phyloP scores from a whole-genome alignment of 1,139 yeast species.

The Lodderomyces orthopsilosis region DNA sequence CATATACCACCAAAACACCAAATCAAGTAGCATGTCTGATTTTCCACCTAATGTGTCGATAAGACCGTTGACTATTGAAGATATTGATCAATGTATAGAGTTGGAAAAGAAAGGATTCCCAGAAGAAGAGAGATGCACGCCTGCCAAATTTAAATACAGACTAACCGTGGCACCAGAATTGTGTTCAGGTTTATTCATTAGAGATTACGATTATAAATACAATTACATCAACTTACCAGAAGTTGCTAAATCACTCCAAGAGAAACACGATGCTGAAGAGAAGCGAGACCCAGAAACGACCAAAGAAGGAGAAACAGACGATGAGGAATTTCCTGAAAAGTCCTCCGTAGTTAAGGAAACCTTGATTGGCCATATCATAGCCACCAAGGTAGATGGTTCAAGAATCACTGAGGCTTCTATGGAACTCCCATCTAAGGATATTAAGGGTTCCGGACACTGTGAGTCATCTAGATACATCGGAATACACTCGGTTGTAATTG shows the following conservation, averaged over 20 bases:
- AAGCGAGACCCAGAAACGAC: constrained; percentile 17
- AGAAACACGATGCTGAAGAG: constrained; percentile 22
- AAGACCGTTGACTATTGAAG: constrained; percentile 75
- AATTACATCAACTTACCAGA: constrained; percentile 46
- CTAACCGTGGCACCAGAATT: constrained; percentile 84
- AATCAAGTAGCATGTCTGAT: constrained; percentile 34
- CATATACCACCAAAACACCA: background rate
- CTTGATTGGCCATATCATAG: constrained; percentile 80
- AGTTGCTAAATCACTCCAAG: constrained; percentile 36
- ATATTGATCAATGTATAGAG: constrained; percentile 55
- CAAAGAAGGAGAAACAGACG: constrained; percentile 29
- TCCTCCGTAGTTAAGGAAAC: constrained; percentile 60
- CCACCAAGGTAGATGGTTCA: constrained; percentile 62
- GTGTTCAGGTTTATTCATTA: constrained; percentile 79
- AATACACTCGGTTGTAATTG: constrained; percentile 77
- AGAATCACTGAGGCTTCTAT: constrained; percentile 64
- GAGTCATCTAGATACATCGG: constrained; percentile 77
- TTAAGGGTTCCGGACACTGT: constrained; percentile 70
- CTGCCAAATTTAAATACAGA: constrained; percentile 65
- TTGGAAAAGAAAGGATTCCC: constrained; percentile 73
- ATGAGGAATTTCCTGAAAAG: constrained; percentile 43
- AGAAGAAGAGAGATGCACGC: constrained; percentile 61
- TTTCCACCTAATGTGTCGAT: constrained; percentile 67
- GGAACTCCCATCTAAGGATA: constrained; percentile 50
- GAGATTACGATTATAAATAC: constrained; percentile 55